Evolutionary conservation across 495 filamentous ascomycete genomes (phyloP).

Genomic region (Penicillium mononematosum): DNA sequence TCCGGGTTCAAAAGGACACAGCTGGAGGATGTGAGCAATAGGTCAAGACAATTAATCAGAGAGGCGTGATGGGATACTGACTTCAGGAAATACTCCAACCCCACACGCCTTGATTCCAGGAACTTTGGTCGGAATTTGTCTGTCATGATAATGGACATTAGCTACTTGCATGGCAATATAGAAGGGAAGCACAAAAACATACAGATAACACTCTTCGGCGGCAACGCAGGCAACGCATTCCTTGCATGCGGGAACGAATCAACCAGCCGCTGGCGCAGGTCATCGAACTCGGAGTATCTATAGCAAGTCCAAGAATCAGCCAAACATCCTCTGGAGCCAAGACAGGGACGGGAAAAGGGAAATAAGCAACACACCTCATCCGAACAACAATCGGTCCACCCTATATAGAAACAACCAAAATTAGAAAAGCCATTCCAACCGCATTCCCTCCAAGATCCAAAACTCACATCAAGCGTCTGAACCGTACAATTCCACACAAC

Average conservation of each 20-base stretch:
- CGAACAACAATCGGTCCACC: slow-evolving; percentile 60
- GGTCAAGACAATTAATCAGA: background rate
- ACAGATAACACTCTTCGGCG: slow-evolving; percentile 71
- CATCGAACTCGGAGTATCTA: slow-evolving; percentile 74
- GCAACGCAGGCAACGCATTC: slow-evolving; percentile 62
- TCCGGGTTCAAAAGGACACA: slow-evolving; percentile 69
- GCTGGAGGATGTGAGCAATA: slow-evolving; percentile 18
- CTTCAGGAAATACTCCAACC: slow-evolving; percentile 72
- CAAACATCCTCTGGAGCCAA: background rate
- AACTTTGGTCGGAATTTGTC: slow-evolving; percentile 68
- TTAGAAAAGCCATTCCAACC: slow-evolving; percentile 25
- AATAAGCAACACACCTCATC: slow-evolving; percentile 47
- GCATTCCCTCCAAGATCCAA: background rate
- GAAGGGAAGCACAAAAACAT: slow-evolving; percentile 26
- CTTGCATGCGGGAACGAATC: slow-evolving; percentile 64
- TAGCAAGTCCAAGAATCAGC: background rate
- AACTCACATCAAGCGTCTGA: slow-evolving; percentile 65
- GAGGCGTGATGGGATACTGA: slow-evolving; percentile 35
- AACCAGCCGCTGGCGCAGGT: slow-evolving; percentile 56
- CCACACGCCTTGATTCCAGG: slow-evolving; percentile 62
- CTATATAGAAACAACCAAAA: slow-evolving; percentile 28
- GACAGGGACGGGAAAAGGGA: background rate
- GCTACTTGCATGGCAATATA: background rate
- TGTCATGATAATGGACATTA: slow-evolving; percentile 25
- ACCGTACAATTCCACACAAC: slow-evolving; percentile 74